Percentiles rank a stretch among this genome's conserved stretches.
phyloP scores from a whole-genome alignment of 208 protist genomes.

The Lotmaria passim region DNA sequence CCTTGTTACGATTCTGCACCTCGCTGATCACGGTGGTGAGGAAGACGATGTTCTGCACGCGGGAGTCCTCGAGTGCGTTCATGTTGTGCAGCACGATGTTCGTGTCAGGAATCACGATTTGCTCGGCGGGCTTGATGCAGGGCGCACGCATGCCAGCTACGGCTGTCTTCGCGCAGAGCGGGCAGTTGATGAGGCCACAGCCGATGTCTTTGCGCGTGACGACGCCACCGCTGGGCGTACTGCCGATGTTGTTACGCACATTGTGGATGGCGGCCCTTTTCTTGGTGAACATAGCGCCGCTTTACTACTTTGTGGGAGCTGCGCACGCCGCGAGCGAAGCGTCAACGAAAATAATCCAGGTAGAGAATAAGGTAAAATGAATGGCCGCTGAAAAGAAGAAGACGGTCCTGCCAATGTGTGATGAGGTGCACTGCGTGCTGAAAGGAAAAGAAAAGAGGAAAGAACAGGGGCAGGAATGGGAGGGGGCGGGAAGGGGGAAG shows the following conservation, averaged over 20 bases:
- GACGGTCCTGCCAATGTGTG: no score
- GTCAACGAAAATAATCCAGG: no score
- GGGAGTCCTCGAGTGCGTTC: slow-evolving; percentile 83
- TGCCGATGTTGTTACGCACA: slow-evolving; percentile 36
- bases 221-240: slow-evolving; percentile 23
- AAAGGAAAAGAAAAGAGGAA: no score
- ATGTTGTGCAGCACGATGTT: slow-evolving; percentile 95
- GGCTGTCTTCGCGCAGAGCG: slow-evolving; percentile 44
- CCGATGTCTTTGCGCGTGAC: slow-evolving; percentile 85
- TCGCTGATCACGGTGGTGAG: slow-evolving; percentile 91
- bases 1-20: slow-evolving; percentile 90
- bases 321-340: no score
- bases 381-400: no score
- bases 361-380: no score
- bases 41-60: slow-evolving; percentile 87
- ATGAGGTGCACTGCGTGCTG: no score
- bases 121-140: slow-evolving; percentile 35
- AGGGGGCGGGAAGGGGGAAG: no score
- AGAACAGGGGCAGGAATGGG: no score
- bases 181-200: slow-evolving; percentile 69
- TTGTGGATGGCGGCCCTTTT: slow-evolving; percentile 63
- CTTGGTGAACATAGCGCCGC: slow-evolving; percentile 75
- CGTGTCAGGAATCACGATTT: slow-evolving; percentile 86
- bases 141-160: slow-evolving; percentile 29
- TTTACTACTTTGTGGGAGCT: not conserved